Evolutionary conservation across 202 grass and related monocot genomes (phyloP).

Genomic region (Digitaria exilis): DNA sequence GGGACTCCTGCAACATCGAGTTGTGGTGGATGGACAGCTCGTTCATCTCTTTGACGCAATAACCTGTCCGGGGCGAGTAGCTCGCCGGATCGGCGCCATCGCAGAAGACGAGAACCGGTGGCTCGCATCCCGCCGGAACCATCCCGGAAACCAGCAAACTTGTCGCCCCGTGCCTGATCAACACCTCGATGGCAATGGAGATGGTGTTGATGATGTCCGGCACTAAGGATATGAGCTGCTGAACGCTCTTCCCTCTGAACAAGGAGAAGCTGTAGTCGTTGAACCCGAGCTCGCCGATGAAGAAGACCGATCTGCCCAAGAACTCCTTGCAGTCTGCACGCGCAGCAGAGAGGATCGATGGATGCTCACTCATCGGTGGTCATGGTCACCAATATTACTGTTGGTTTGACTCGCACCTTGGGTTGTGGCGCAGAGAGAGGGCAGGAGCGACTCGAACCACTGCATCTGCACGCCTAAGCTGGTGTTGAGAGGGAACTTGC

Average conservation of each 20-base stretch:
- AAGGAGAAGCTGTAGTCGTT: slow-evolving; percentile 60
- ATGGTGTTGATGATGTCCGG: slow-evolving; percentile 43
- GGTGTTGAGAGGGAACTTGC: slow-evolving; percentile 44
- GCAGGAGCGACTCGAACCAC: slow-evolving; percentile 67
- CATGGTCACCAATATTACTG: too few species aligned
- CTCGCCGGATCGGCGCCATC: not conserved
- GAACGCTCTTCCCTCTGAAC: not conserved
- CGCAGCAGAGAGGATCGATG: too few species aligned
- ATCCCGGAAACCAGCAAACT: slow-evolving; percentile 55
- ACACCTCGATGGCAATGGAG: slow-evolving; percentile 55
- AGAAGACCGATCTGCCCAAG: slow-evolving; percentile 53
- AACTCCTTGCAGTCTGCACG: slow-evolving; percentile 46
- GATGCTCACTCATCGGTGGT: too few species aligned
- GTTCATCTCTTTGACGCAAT: slow-evolving; percentile 54
- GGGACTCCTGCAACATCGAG: slow-evolving; percentile 30
- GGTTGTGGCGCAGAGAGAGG: slow-evolving; percentile 55
- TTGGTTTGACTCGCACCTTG: slow-evolving; percentile 25
- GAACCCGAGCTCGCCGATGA: slow-evolving; percentile 57
- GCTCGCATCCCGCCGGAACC: slow-evolving; percentile 49
- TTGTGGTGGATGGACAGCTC: slow-evolving; percentile 50
- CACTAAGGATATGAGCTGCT: slow-evolving; percentile 46
- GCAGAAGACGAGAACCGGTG: slow-evolving; percentile 18
- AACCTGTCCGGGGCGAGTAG: slow-evolving; percentile 41
- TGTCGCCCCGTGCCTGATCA: slow-evolving; percentile 52
- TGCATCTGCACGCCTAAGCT: slow-evolving; percentile 55